A percentile compares a stretch with the other conserved stretches of the same genome.
Conservation (phyloP, 1,139 yeast species). For the Geotrichum carabidarum region DNA sequence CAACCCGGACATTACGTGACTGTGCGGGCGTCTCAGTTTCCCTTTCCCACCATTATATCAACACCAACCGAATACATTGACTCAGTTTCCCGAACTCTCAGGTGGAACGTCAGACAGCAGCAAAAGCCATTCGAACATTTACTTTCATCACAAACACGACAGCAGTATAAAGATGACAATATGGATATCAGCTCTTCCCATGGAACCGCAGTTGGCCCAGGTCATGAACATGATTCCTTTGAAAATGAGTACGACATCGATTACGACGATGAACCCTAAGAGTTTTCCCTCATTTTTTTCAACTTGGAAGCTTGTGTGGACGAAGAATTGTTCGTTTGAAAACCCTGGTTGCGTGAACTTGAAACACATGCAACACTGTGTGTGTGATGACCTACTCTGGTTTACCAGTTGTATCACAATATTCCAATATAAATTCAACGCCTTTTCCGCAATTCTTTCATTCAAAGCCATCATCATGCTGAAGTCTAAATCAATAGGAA, state of each 20-base stretch:
- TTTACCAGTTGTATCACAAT: no score
- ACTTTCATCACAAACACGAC: slow-evolving; percentile 14
- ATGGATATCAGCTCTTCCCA: slow-evolving; percentile 6
- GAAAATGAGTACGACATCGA: slow-evolving; percentile 20
- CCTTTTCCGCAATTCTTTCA: no score
- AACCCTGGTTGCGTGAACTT: no score
- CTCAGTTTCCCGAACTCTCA: slow-evolving; percentile 73
- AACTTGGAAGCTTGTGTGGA: neutral
- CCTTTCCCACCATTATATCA: slow-evolving; percentile 79
- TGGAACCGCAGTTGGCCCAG: slow-evolving; percentile 2
- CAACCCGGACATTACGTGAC: slow-evolving; percentile 71
- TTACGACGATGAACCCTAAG: slow-evolving; percentile 13
- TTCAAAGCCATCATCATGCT: no score
- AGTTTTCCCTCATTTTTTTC: neutral
- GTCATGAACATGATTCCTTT: neutral
- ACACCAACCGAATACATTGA: slow-evolving; percentile 75
- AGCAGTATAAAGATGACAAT: slow-evolving; percentile 15
- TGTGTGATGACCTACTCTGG: no score
- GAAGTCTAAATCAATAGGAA: no score
- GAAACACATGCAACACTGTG: no score
- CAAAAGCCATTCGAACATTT: slow-evolving; percentile 58
- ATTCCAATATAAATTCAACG: no score
- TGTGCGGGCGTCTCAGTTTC: slow-evolving; percentile 70
- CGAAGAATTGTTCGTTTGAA: no score
- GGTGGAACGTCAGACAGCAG: slow-evolving; percentile 81